These are phyloP conservation scores for Cunninghamia lanceolata DNA, from an alignment of 75 land plant species.

Conservation along the genomic window DNA sequence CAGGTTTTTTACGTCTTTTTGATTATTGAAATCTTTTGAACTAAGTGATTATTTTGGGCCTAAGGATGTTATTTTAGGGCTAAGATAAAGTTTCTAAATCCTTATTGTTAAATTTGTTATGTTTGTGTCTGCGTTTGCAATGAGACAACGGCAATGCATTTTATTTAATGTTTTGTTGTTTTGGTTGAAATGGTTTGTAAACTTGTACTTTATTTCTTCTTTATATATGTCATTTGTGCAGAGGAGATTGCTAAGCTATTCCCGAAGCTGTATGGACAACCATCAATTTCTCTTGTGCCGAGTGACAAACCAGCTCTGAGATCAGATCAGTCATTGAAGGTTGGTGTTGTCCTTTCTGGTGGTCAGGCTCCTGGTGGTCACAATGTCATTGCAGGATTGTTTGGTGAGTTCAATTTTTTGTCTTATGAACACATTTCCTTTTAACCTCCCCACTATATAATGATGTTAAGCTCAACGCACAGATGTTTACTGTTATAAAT, in stretches of 20 bases:
- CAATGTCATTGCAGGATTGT: constrained; percentile 75
- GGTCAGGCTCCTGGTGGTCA: constrained; percentile 98
- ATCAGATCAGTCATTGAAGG: constrained; percentile 51
- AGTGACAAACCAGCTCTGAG: constrained; percentile 20
- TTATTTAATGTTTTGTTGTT: not conserved
- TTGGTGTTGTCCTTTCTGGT: constrained; percentile 93
- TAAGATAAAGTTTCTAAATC: not conserved
- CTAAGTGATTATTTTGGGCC: not conserved
- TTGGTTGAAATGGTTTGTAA: constrained; percentile 6
- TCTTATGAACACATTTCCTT: not conserved
- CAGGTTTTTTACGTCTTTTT: not conserved
- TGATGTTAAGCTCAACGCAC: not conserved
- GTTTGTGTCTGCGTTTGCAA: not conserved
- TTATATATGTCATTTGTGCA: constrained; percentile 13
- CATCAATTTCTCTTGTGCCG: constrained; percentile 63
- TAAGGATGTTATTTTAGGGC: not conserved
- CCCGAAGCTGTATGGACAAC: constrained; percentile 83
- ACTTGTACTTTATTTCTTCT: not conserved
- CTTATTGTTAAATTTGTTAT: not conserved
- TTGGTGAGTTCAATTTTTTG: constrained; percentile 35
- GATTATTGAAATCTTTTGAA: not conserved
- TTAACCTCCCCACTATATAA: not conserved
- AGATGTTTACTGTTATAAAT: not conserved
- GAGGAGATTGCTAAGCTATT: constrained; percentile 92
- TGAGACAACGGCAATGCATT: not conserved